Percentiles rank a stretch among this genome's conserved stretches.
These are phyloP conservation scores for Meira nashicola DNA, from an alignment of 1,284 basidiomycete genomes.

Conservation along the genomic window DNA sequence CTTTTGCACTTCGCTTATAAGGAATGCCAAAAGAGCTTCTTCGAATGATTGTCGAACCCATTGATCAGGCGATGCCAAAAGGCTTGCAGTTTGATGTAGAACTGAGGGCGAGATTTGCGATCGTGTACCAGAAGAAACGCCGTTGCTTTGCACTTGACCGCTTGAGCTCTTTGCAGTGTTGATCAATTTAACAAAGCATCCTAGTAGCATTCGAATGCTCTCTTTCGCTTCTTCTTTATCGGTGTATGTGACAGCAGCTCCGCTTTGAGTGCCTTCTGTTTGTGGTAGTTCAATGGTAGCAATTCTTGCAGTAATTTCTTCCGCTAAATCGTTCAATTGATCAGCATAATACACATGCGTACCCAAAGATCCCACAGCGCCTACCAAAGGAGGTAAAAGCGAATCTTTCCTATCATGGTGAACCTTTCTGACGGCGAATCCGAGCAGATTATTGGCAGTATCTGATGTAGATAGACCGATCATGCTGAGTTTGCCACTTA, in stretches of 20 bases:
- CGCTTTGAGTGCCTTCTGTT: conserved; percentile 54
- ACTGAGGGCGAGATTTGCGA: conserved; percentile 31
- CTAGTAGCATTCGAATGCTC: conserved; percentile 69
- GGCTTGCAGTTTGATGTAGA: conserved; percentile 26
- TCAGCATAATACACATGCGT: conserved; percentile 92
- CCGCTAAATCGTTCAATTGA: conserved; percentile 87
- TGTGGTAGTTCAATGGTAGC: conserved; percentile 66
- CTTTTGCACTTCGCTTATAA: conserved; percentile 27
- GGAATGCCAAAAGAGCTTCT: conserved; percentile 37
- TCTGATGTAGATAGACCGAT: conserved; percentile 89
- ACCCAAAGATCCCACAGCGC: conserved; percentile 76
- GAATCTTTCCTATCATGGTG: conserved; percentile 58
- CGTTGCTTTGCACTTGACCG: conserved; percentile 37
- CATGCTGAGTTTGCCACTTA: conserved; percentile 74
- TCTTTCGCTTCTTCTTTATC: conserved; percentile 54
- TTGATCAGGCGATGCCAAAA: conserved; percentile 35
- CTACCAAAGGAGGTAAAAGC: conserved; percentile 67
- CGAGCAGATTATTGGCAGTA: conserved; percentile 62
- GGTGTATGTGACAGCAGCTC: conserved; percentile 28
- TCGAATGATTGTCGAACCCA: conserved; percentile 36
- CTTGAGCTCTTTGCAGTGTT: conserved; percentile 62
- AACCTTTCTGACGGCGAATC: conserved; percentile 68
- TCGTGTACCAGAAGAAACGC: conserved; percentile 29
- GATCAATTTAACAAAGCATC: conserved; percentile 61
- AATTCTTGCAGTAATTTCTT: conserved; percentile 76